Evolutionary conservation across 352 stramenopile genomes (phyloP).

Genomic region (Pythium oligandrum): DNA sequence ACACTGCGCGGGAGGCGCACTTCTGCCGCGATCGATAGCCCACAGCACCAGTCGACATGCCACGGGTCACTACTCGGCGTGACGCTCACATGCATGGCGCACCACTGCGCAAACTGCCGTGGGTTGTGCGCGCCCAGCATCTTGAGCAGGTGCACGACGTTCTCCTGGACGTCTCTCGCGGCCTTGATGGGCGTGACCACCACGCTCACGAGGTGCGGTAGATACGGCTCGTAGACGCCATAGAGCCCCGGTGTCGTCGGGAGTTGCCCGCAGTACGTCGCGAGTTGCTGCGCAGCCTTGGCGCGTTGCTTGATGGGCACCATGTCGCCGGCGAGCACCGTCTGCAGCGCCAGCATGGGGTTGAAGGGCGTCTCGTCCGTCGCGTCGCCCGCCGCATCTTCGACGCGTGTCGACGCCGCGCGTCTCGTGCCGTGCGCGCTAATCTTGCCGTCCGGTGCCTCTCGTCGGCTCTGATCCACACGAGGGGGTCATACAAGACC

Average conservation of each 20-base stretch:
- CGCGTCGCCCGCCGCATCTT: neutral
- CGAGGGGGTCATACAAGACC: no score
- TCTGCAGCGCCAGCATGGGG: conserved; percentile 20
- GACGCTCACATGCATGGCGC: conserved; percentile 17
- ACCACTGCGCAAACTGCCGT: conserved; percentile 22
- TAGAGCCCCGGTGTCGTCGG: conserved; percentile 23
- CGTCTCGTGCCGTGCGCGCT: no score
- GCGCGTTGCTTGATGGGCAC: conserved; percentile 27
- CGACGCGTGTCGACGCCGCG: no score
- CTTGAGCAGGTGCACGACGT: conserved; percentile 21
- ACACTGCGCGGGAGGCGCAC: conserved; percentile 12
- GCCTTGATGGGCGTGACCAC: conserved; percentile 20
- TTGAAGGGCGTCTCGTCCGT: conserved; percentile 14
- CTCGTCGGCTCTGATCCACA: no score
- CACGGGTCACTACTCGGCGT: conserved; percentile 10
- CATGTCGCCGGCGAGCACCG: conserved; percentile 18
- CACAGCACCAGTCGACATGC: conserved; percentile 24
- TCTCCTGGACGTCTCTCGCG: conserved; percentile 21
- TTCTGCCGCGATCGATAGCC: conserved; percentile 17
- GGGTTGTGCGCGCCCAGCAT: conserved; percentile 20
- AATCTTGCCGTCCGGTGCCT: no score
- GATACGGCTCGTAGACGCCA: conserved; percentile 23
- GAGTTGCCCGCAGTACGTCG: conserved; percentile 17
- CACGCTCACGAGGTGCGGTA: conserved; percentile 16
- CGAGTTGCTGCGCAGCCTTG: conserved; percentile 27